Evolutionary conservation across 73 alveolate genomes (phyloP).

Genomic region (Symbiodinium natans): DNA sequence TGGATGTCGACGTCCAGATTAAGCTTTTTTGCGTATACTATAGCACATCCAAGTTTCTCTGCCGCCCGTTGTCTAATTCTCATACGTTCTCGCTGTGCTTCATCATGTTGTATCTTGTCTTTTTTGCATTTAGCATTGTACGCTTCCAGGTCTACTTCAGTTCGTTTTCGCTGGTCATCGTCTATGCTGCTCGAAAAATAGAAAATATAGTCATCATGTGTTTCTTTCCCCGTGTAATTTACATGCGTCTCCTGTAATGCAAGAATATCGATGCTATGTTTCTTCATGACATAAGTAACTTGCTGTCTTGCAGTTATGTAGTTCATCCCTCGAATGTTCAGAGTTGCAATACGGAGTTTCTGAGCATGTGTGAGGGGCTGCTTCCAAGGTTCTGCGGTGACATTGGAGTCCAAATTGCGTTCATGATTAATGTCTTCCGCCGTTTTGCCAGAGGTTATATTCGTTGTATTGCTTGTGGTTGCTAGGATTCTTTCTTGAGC

Average conservation of each 20-base stretch:
- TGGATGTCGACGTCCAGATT: not conserved
- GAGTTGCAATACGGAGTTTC: not conserved
- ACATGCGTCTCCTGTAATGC: not conserved
- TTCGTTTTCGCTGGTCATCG: not conserved
- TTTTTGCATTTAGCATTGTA: too few relatives aligned
- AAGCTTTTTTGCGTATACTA: not conserved
- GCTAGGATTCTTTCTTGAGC: constrained; percentile 61
- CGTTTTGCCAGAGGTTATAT: too few relatives aligned
- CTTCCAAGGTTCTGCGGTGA: not conserved
- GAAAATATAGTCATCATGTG: not conserved
- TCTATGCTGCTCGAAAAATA: not conserved
- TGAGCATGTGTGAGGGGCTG: not conserved
- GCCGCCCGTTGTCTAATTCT: not conserved
- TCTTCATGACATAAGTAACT: not conserved
- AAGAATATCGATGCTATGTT: not conserved
- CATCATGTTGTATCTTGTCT: not conserved
- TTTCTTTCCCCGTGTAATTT: not conserved
- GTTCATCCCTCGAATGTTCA: not conserved
- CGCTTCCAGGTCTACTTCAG: not conserved
- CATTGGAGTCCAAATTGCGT: not conserved
- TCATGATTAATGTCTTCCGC: not conserved
- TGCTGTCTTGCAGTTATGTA: constrained; percentile 10
- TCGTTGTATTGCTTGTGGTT: not conserved
- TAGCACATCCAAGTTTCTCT: constrained; percentile 22
- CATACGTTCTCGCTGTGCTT: not conserved